Percentiles rank a stretch among this genome's conserved stretches.
These are phyloP conservation scores for Diaporthe sp. DNA, from an alignment of 2,329 filamentous ascomycete species.

Conservation along the genomic window DNA sequence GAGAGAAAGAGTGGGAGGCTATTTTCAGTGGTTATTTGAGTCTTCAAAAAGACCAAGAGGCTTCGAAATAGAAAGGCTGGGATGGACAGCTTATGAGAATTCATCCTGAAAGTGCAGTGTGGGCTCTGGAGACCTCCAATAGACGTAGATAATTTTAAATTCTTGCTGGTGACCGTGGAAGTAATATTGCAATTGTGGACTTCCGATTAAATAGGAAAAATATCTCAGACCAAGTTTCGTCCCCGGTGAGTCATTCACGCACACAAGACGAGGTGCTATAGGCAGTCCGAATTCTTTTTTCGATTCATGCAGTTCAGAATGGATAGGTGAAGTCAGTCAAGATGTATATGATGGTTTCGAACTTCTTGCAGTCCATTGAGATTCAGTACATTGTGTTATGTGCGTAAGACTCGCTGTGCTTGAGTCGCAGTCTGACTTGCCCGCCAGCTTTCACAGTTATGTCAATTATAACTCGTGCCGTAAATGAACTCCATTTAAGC, in stretches of 20 bases:
- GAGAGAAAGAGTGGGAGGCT: constrained; percentile 1
- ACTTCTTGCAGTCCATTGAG: no score
- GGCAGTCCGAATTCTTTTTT: no score
- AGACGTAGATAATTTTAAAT: not conserved
- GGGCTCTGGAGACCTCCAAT: not conserved
- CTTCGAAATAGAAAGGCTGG: not conserved
- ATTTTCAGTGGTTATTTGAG: constrained; percentile 1
- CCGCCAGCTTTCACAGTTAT: not conserved
- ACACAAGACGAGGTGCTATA: no score
- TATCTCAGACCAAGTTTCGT: no score
- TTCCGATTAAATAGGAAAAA: not conserved
- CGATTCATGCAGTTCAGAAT: no score
- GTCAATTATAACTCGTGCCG: not conserved
- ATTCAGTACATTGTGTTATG: no score
- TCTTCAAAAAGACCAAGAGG: not conserved
- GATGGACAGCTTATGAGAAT: not conserved
- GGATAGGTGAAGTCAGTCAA: no score
- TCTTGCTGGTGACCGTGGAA: not conserved
- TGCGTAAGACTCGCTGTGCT: not conserved
- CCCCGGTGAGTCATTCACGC: no score
- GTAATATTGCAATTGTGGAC: not conserved
- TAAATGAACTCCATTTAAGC: no score
- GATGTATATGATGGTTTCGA: no score
- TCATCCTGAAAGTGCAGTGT: not conserved
- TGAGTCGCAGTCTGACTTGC: not conserved